Evolutionary conservation across 441 rosid species (phyloP).

Genomic region (Daphne laureola): DNA sequence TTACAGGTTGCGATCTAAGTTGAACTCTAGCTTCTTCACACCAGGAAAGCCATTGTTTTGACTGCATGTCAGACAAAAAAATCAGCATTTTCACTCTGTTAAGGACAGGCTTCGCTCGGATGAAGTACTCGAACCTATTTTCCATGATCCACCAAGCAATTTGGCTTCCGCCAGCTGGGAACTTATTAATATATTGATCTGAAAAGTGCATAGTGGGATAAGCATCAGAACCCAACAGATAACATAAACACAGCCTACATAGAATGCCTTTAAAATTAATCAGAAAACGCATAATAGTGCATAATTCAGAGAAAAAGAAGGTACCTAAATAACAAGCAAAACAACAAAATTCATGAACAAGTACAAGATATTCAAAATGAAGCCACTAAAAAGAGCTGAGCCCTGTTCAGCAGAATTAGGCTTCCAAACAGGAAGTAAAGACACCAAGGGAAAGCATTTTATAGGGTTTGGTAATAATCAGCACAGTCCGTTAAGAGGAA

Average conservation of each 20-base stretch:
- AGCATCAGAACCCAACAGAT: neutral
- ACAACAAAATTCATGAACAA: no score
- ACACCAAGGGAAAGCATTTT: no score
- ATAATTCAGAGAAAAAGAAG: no score
- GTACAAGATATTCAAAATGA: no score
- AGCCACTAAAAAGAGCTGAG: no score
- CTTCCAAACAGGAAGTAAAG: no score
- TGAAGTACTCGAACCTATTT: slow-evolving; percentile 88
- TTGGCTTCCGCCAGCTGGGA: slow-evolving; percentile 94
- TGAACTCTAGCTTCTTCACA: slow-evolving; percentile 73
- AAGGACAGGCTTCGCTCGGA: slow-evolving; percentile 68
- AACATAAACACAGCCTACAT: neutral
- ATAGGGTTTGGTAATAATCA: no score
- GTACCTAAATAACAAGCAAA: no score
- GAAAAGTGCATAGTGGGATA: slow-evolving; percentile 19
- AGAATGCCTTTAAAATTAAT: no score
- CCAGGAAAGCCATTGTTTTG: slow-evolving; percentile 89
- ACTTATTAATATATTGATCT: slow-evolving; percentile 83
- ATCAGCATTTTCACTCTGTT: slow-evolving; percentile 76
- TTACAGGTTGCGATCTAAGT: slow-evolving; percentile 71
- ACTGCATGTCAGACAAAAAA: slow-evolving; percentile 78
- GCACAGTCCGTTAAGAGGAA: no score
- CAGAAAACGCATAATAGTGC: no score
- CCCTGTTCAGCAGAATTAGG: no score
- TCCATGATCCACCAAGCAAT: slow-evolving; percentile 99